Conservation (phyloP, 1,284 basidiomycete species). For the Moesziomyces sp. region DNA sequence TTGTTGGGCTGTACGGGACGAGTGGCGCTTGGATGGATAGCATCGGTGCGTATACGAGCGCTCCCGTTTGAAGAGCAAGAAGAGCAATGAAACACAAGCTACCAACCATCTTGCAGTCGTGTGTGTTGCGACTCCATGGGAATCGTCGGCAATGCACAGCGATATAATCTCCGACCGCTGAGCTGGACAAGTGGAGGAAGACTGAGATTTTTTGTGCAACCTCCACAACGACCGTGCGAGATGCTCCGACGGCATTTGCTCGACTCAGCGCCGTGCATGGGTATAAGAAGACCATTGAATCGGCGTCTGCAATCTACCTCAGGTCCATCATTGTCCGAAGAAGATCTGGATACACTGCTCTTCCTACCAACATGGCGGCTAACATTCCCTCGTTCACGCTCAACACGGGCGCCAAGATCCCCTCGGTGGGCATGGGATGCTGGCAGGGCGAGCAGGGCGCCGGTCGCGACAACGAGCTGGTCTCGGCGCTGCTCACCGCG, state of each 20-base stretch:
- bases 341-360: neutral
- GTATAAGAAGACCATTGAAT: too few relatives aligned
- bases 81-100: neutral
- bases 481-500: constrained; percentile 23
- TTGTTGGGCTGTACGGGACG: constrained; percentile 35
- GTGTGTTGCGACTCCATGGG: too few relatives aligned
- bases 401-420: constrained; percentile 52
- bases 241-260: too few relatives aligned
- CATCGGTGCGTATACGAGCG: constrained; percentile 25
- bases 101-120: too few relatives aligned
- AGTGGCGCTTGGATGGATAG: constrained; percentile 40
- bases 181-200: too few relatives aligned
- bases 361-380: constrained; percentile 23
- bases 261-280: too few relatives aligned
- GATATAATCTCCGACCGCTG: too few relatives aligned
- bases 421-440: constrained; percentile 56
- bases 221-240: too few relatives aligned
- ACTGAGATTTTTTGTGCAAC: too few relatives aligned
- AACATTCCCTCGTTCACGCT: constrained; percentile 45
- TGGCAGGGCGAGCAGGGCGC: constrained; percentile 50
- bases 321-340: too few relatives aligned
- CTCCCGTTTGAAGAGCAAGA: neutral
- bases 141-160: too few relatives aligned
- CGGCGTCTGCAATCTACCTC: too few relatives aligned
- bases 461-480: constrained; percentile 29